phyloP scores from a whole-genome alignment of 495 filamentous ascomycete genomes.

The Evernia prunastri region DNA sequence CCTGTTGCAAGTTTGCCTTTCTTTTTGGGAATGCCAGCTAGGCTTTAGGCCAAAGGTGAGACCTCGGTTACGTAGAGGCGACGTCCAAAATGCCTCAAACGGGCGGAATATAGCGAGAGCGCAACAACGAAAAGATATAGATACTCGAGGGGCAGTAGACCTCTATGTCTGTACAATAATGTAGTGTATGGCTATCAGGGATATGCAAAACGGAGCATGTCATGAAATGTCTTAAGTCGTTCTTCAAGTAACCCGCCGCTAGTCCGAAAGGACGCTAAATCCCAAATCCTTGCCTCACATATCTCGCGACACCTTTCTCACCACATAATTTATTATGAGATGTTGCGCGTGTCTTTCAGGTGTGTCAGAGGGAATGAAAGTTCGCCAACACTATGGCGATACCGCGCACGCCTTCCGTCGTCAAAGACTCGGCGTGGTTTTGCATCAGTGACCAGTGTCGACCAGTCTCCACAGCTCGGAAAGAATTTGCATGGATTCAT shows the following conservation, averaged over 20 bases:
- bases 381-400: background rate
- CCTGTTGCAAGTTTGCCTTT: background rate
- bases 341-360: constrained; percentile 5
- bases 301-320: background rate
- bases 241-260: background rate
- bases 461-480: constrained; percentile 66
- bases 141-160: background rate
- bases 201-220: background rate
- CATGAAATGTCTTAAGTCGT: background rate
- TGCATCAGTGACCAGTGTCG: constrained; percentile 65
- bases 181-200: background rate
- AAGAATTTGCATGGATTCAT: constrained; percentile 91
- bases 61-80: constrained; percentile 11
- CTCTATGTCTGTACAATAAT: background rate
- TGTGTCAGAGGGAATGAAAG: background rate
- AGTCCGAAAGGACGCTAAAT: background rate
- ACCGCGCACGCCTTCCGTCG: background rate
- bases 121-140: background rate
- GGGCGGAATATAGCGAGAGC: background rate
- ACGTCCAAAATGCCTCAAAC: background rate
- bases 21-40: background rate
- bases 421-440: constrained; percentile 24
- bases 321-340: background rate
- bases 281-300: background rate
- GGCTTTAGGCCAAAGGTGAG: constrained; percentile 1